These are phyloP conservation scores for Dioscorea zingiberensis DNA, from an alignment of 106 monocot genomes.

Conservation along the genomic window DNA sequence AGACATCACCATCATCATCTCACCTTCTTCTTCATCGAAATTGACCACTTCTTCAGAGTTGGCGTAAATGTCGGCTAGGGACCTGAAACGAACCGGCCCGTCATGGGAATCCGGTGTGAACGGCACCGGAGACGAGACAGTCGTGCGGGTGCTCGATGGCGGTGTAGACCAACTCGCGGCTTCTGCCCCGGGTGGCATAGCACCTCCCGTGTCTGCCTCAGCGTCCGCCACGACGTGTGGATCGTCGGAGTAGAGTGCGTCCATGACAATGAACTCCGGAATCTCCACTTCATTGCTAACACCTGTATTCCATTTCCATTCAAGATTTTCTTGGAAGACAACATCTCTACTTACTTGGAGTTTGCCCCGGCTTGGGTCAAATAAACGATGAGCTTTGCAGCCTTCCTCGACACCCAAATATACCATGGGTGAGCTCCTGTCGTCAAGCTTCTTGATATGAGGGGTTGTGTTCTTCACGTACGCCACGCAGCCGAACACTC, in stretches of 20 bases:
- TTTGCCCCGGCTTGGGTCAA: neutral
- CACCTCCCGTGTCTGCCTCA: neutral
- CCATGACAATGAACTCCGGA: neutral
- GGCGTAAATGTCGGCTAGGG: neutral
- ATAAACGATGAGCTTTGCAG: neutral
- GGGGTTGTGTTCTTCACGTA: neutral
- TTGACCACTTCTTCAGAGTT: neutral
- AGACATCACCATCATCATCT: neutral
- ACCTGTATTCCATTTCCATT: conserved; percentile 6
- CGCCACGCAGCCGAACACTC: conserved; percentile 17
- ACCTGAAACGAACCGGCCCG: no score
- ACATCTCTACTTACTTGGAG: conserved; percentile 6
- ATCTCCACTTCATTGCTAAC: neutral
- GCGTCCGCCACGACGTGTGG: neutral
- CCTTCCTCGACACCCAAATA: conserved; percentile 10
- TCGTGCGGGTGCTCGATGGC: no score
- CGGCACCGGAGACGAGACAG: no score
- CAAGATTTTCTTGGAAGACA: conserved; percentile 1
- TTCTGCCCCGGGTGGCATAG: no score
- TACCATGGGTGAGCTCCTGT: conserved; percentile 5
- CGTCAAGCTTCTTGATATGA: conserved; percentile 12
- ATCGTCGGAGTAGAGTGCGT: neutral
- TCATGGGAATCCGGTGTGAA: no score
- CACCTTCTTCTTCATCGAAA: neutral
- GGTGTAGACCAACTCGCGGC: no score